phyloP scores from a whole-genome alignment of 306 rosid species.

The Abrus precatorius region DNA sequence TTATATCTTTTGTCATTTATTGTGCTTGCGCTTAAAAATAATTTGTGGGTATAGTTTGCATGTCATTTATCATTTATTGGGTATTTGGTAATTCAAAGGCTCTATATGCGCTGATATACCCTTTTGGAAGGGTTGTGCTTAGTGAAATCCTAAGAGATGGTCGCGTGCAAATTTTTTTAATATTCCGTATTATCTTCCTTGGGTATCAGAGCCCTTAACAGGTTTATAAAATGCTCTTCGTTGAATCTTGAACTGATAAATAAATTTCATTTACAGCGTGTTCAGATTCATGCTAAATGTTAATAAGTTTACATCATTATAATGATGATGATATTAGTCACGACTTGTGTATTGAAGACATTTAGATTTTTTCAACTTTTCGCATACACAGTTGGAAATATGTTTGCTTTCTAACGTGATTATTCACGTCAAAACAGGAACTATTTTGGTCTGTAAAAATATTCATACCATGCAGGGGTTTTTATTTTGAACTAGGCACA shows the following conservation, averaged over 20 bases:
- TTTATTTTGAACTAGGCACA: background rate
- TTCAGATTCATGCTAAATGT: too few species aligned
- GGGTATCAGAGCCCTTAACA: too few species aligned
- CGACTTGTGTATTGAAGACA: background rate
- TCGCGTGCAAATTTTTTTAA: background rate
- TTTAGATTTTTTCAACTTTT: too few species aligned
- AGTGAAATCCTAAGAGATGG: slow-evolving; percentile 9
- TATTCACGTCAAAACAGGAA: background rate
- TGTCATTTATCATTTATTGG: slow-evolving; percentile 61
- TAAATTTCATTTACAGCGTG: background rate
- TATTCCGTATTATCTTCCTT: background rate
- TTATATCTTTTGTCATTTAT: slow-evolving; percentile 62
- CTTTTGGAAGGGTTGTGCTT: slow-evolving; percentile 17
- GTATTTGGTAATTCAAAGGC: slow-evolving; percentile 51
- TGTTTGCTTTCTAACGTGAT: background rate
- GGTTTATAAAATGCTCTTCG: background rate
- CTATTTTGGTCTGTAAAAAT: background rate
- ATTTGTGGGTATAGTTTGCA: slow-evolving; percentile 67
- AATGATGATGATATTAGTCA: background rate
- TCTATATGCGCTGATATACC: slow-evolving; percentile 34
- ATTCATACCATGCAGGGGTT: background rate
- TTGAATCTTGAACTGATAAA: background rate
- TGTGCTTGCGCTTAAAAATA: slow-evolving; percentile 75
- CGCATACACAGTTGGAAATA: too few species aligned
- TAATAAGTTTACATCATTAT: too few species aligned